Percentiles rank a stretch among this genome's conserved stretches.
Conservation (phyloP, 2,329 filamentous ascomycete genomes). For the Daldinia eschscholtzii region DNA sequence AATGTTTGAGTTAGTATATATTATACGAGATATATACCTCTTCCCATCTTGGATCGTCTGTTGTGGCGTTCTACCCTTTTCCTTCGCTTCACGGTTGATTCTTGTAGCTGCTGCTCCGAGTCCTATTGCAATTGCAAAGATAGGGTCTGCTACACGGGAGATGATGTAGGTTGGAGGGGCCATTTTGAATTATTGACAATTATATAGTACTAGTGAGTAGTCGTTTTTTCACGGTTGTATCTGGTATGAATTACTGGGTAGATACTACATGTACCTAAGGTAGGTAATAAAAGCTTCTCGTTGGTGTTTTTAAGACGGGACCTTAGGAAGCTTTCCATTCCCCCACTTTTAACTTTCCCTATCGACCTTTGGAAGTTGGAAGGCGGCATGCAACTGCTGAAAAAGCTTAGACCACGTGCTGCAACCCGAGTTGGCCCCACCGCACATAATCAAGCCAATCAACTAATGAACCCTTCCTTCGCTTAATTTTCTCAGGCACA, state of each 20-base stretch:
- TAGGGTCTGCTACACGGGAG: slow-evolving; percentile 68
- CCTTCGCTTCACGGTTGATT: slow-evolving; percentile 71
- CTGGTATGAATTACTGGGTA: background rate
- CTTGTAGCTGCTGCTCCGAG: slow-evolving; percentile 67
- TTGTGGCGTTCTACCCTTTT: slow-evolving; percentile 65
- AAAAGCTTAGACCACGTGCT: slow-evolving; percentile 37
- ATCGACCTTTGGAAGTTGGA: too few relatives aligned
- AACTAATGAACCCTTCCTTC: slow-evolving; percentile 46
- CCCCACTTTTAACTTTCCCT: slow-evolving; percentile 7
- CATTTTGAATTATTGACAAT: slow-evolving; percentile 54
- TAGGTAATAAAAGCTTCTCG: background rate
- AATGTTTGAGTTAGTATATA: background rate
- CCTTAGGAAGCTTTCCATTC: background rate
- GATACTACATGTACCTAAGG: background rate
- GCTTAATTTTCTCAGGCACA: slow-evolving; percentile 51
- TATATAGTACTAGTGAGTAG: background rate
- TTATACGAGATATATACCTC: slow-evolving; percentile 52
- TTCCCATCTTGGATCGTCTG: slow-evolving; percentile 64
- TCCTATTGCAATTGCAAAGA: slow-evolving; percentile 70
- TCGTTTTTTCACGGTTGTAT: background rate
- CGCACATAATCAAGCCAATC: slow-evolving; percentile 45
- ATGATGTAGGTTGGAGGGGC: slow-evolving; percentile 70
- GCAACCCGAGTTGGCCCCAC: slow-evolving; percentile 18
- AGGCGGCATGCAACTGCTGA: background rate
- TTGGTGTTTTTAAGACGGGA: background rate